Evolutionary conservation across 2,329 filamentous ascomycete genomes (phyloP).

Genomic region (Eutypa lata): DNA sequence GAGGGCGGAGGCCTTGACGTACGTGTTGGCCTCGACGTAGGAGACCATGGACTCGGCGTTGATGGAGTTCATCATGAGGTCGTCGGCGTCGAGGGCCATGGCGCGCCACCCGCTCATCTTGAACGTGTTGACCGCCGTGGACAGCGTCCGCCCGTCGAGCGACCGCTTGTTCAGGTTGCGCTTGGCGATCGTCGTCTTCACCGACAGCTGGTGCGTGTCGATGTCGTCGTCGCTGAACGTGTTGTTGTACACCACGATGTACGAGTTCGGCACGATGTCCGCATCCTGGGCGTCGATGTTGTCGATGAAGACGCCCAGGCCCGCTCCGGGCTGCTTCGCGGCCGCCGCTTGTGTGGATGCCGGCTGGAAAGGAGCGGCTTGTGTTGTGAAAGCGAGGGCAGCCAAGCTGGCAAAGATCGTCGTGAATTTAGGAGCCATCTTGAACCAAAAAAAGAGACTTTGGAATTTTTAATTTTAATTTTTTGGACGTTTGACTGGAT

Average conservation of each 20-base stretch:
- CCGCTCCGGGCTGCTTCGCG: slow-evolving; percentile 8
- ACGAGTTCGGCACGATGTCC: slow-evolving; percentile 53
- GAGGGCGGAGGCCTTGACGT: slow-evolving; percentile 40
- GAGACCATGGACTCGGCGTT: slow-evolving; percentile 45
- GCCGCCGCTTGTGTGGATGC: slow-evolving; percentile 10
- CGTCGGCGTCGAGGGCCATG: slow-evolving; percentile 51
- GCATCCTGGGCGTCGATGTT: slow-evolving; percentile 45
- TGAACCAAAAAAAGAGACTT: slow-evolving; percentile 13
- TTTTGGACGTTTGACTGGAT: background rate
- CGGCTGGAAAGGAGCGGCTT: slow-evolving; percentile 15
- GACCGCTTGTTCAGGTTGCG: slow-evolving; percentile 55
- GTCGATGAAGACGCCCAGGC: slow-evolving; percentile 43
- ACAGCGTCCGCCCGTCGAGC: slow-evolving; percentile 44
- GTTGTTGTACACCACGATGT: slow-evolving; percentile 64
- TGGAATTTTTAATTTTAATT: slow-evolving; percentile 2
- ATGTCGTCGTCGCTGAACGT: slow-evolving; percentile 47
- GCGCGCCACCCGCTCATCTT: slow-evolving; percentile 49
- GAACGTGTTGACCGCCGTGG: slow-evolving; percentile 44
- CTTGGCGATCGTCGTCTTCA: slow-evolving; percentile 50
- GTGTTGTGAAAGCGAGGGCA: slow-evolving; percentile 21
- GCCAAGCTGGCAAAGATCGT: slow-evolving; percentile 24
- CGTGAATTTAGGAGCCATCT: slow-evolving; percentile 26
- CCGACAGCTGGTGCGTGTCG: slow-evolving; percentile 44
- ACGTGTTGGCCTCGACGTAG: slow-evolving; percentile 53
- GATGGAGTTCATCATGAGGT: slow-evolving; percentile 47